These are phyloP conservation scores for Cladophialophora immunda DNA, from an alignment of 2,329 filamentous ascomycete species.

Conservation along the genomic window DNA sequence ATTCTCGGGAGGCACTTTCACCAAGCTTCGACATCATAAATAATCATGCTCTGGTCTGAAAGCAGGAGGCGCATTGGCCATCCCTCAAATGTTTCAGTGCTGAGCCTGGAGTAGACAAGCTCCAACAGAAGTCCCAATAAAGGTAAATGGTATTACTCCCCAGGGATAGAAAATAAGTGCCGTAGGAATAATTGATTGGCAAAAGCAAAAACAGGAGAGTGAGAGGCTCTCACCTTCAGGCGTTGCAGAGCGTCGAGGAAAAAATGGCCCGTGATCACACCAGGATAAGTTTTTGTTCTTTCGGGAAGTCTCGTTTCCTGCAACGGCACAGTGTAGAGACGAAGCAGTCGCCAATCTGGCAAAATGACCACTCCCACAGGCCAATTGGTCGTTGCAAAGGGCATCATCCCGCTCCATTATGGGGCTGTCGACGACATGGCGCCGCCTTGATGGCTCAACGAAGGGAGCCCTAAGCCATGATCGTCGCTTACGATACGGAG, in stretches of 20 bases:
- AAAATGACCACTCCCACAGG: neutral
- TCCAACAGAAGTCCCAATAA: neutral
- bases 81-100: neutral
- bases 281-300: neutral
- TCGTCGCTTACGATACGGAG: neutral
- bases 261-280: neutral
- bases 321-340: neutral
- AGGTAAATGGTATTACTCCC: neutral
- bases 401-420: neutral
- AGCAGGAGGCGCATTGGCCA: neutral
- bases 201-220: neutral
- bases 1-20: slow-evolving; percentile 1
- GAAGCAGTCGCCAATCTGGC: neutral
- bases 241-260: neutral
- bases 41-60: neutral
- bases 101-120: neutral
- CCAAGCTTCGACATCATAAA: neutral
- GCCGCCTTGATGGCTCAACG: neutral
- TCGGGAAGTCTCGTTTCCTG: neutral
- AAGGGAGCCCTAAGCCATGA: neutral
- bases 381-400: neutral
- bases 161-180: neutral
- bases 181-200: neutral
- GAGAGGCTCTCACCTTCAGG: neutral
- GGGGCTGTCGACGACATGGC: neutral